Base-by-base conservation (phyloP, 148 eudicot species). In the Rhododendron mucronatum region DNA sequence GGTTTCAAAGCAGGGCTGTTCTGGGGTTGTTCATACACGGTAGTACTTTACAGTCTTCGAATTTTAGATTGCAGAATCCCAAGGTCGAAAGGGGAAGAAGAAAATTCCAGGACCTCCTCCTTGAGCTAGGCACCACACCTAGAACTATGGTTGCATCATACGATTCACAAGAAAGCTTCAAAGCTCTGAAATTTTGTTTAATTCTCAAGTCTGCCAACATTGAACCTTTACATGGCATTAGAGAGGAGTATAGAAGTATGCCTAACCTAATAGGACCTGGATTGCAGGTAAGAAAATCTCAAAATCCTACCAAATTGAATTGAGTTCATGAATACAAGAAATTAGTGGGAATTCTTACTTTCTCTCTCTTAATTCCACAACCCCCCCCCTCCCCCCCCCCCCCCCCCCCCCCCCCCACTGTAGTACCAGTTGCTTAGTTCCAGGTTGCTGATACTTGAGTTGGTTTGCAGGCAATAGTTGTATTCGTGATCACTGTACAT, bases 401-500 rank as follows among this genome's bases (percentile, higher is more conserved):
- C 41, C 15, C 15, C 41, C 10, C 48, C 21, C 15, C 50, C 10
- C 65, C 5, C 50, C 10, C 48, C 12, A 45, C 78, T 75, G 37
- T 83, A 4, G 73, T 76, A 81, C 37, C 73, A 67, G 50, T 35
- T 48, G 47, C 61, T 15, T 45, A n/a, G 12, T 84, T 73, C 85
- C 81, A 53, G 2, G 28, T 39, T 80, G 48, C 57, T 90, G 55
- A 77, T 65, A 85, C 2, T 75, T 83, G 59, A 18, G 12, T 15
- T 77, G 44, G 82, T 88, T 77, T 89, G 86, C 96, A 97, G 99
- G 99, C 99, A 87, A 91, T 93, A 86, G 94, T 97, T 73, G 95
- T 97, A 39, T 95, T 97, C 74, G 86, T 92, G 83, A 93, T 97
- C 82, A 94, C 95, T 50, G 86, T 95, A 86, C 94, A 95, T 89